These are phyloP conservation scores for Candida sithepensis DNA, from an alignment of 805 yeast genomes.

Conservation along the genomic window DNA sequence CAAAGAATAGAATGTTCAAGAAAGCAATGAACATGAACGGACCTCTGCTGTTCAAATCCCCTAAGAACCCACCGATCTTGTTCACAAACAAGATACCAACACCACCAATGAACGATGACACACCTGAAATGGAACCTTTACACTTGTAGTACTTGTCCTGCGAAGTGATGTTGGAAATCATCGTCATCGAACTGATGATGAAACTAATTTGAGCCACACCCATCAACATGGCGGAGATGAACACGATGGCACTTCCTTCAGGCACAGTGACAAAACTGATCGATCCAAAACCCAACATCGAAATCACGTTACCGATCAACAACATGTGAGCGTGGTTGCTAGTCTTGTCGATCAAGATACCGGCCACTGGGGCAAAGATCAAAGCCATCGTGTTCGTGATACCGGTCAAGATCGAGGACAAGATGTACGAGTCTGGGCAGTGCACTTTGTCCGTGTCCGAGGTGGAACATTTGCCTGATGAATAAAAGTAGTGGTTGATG, in stretches of 20 bases:
- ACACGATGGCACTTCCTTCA: slow-evolving; percentile 30
- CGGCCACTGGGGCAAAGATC: slow-evolving; percentile 62
- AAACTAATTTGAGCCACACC: slow-evolving; percentile 64
- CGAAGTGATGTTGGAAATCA: slow-evolving; percentile 35
- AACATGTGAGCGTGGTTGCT: slow-evolving; percentile 31
- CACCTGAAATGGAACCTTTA: slow-evolving; percentile 67
- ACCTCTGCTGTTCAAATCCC: slow-evolving; percentile 53
- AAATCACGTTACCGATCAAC: slow-evolving; percentile 38
- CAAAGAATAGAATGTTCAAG: slow-evolving; percentile 33
- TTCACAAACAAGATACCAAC: slow-evolving; percentile 59
- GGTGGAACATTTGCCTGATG: slow-evolving; percentile 46
- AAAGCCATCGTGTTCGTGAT: slow-evolving; percentile 57
- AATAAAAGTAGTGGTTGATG: slow-evolving; percentile 53
- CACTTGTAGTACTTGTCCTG: slow-evolving; percentile 41
- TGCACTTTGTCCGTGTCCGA: slow-evolving; percentile 32
- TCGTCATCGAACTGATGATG: slow-evolving; percentile 60
- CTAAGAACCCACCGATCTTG: slow-evolving; percentile 57
- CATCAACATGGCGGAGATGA: slow-evolving; percentile 41
- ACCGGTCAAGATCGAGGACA: slow-evolving; percentile 68
- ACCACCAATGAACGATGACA: slow-evolving; percentile 66
- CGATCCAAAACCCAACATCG: slow-evolving; percentile 41
- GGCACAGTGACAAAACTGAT: slow-evolving; percentile 34
- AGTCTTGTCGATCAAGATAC: slow-evolving; percentile 48
- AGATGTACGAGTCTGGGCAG: slow-evolving; percentile 61
- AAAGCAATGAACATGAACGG: slow-evolving; percentile 55